A percentile compares a stretch with the other conserved stretches of the same genome.
phyloP scores from a whole-genome alignment of 2,329 filamentous ascomycete genomes.

The Diaporthe sp. region DNA sequence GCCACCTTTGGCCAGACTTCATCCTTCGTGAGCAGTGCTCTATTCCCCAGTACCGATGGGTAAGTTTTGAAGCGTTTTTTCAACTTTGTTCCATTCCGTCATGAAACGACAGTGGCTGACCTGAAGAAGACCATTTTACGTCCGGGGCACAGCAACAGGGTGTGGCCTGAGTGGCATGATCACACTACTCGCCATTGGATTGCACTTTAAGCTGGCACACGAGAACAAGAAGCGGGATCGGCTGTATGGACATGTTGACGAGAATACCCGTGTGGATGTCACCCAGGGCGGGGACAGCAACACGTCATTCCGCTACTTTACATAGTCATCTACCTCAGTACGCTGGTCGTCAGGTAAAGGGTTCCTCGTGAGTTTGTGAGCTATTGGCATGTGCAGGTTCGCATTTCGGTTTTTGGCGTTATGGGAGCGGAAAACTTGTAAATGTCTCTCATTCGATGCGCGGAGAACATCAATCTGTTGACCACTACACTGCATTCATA shows the following conservation, averaged over 20 bases:
- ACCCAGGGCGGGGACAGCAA: background rate
- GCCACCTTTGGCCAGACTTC: slow-evolving; percentile 49
- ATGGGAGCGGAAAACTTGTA: background rate
- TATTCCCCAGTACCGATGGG: slow-evolving; percentile 47
- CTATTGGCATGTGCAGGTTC: background rate
- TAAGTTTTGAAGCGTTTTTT: slow-evolving; percentile 34
- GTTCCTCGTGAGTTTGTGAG: too few species aligned
- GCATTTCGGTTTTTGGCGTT: background rate
- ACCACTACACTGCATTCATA: too few species aligned
- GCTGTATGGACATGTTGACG: background rate
- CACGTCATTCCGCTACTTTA: slow-evolving; percentile 1
- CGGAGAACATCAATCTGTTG: background rate
- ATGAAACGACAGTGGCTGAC: background rate
- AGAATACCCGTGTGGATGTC: background rate
- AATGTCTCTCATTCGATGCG: background rate
- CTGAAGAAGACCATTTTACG: background rate
- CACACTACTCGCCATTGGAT: background rate
- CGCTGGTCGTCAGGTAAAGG: background rate
- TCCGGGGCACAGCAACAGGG: background rate
- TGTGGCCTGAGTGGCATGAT: background rate
- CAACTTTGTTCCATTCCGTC: too few species aligned
- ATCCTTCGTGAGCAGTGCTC: slow-evolving; percentile 48
- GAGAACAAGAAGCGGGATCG: slow-evolving; percentile 5
- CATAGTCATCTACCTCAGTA: background rate
- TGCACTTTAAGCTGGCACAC: background rate